These are phyloP conservation scores for Pseudonectria buxi DNA, from an alignment of 2,329 filamentous ascomycete genomes.

Conservation along the genomic window DNA sequence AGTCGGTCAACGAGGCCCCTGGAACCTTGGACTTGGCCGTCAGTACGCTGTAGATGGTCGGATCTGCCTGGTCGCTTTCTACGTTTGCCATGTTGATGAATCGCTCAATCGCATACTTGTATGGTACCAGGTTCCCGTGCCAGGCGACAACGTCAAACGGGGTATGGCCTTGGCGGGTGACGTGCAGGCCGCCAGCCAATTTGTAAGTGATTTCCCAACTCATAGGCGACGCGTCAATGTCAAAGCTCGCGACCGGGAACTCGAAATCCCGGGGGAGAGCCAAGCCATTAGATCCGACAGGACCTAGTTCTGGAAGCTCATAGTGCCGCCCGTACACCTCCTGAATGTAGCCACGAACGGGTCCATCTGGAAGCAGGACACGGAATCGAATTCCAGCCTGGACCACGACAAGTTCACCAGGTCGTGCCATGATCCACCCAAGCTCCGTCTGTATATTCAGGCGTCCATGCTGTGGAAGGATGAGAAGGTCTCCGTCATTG, in stretches of 20 bases:
- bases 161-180: constrained; percentile 57
- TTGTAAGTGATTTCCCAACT: constrained; percentile 46
- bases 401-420: constrained; percentile 68
- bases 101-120: constrained; percentile 70
- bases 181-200: constrained; percentile 59
- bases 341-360: constrained; percentile 63
- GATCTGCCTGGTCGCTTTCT: constrained; percentile 50
- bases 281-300: constrained; percentile 65
- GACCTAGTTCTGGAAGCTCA: constrained; percentile 60
- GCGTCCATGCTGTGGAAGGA: constrained; percentile 65
- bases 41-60: constrained; percentile 38
- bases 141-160: constrained; percentile 72
- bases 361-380: constrained; percentile 55
- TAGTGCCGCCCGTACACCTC: constrained; percentile 68
- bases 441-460: constrained; percentile 72
- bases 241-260: constrained; percentile 59
- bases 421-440: constrained; percentile 62
- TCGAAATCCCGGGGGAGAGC: constrained; percentile 70
- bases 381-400: constrained; percentile 66
- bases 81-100: constrained; percentile 64
- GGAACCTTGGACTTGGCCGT: constrained; percentile 11
- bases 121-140: constrained; percentile 72
- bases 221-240: constrained; percentile 29
- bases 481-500: constrained; percentile 64
- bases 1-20: background rate